These are phyloP conservation scores for Epichloe bromicola DNA, from an alignment of 2,329 filamentous ascomycete species.

Conservation along the genomic window DNA sequence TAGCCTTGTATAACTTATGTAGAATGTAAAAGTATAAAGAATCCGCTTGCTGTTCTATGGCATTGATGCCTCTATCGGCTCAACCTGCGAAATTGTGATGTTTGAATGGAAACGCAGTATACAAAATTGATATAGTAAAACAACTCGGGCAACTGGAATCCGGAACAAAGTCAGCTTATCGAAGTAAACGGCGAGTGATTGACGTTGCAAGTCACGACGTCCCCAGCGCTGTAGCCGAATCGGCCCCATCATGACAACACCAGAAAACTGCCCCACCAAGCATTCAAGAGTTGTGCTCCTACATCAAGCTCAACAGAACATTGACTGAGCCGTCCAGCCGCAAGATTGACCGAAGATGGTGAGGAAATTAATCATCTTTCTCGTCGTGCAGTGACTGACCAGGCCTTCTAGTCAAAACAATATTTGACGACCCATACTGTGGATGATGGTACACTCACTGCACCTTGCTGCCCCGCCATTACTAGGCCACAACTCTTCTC, in stretches of 20 bases:
- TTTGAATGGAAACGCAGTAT: neutral
- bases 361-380: slow-evolving; percentile 3
- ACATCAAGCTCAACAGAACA: slow-evolving; percentile 1
- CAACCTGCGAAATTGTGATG: neutral
- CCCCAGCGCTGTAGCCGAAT: neutral
- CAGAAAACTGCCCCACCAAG: slow-evolving; percentile 6
- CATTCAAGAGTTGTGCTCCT: slow-evolving; percentile 2
- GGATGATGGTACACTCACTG: slow-evolving; percentile 53
- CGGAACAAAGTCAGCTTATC: neutral
- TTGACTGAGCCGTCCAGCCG: neutral
- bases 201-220: neutral
- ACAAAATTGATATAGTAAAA: neutral
- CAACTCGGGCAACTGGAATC: neutral
- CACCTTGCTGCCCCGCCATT: slow-evolving; percentile 14
- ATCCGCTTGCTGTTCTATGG: neutral
- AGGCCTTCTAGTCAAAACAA: slow-evolving; percentile 70
- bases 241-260: neutral
- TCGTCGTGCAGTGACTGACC: slow-evolving; percentile 1
- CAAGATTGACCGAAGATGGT: slow-evolving; percentile 13
- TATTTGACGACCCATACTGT: slow-evolving; percentile 88
- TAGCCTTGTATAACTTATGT: slow-evolving; percentile 18
- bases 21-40: slow-evolving; percentile 3
- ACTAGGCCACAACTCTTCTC: neutral
- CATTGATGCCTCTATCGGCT: neutral
- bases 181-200: neutral